Evolutionary conservation across 305 asterid genomes (phyloP).

Genomic region (Fraxinus xanthoxyloides): DNA sequence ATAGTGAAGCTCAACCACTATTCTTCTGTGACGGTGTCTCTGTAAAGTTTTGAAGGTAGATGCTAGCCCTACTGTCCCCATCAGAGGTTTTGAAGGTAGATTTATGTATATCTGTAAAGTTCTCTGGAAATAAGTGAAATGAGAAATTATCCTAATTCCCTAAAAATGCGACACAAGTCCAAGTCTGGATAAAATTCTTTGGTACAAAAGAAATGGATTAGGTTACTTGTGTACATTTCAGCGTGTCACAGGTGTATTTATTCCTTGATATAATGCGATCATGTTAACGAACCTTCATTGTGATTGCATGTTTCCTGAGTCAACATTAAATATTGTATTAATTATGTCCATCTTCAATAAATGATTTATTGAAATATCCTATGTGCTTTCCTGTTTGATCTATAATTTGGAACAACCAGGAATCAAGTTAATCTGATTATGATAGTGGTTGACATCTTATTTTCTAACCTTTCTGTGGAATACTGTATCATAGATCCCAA

Average conservation of each 20-base stretch:
- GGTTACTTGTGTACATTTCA: constrained; percentile 32
- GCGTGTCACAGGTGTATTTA: constrained; percentile 30
- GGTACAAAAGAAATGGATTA: constrained; percentile 20
- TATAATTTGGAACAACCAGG: neutral
- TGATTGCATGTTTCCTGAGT: constrained; percentile 37
- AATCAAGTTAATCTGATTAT: neutral
- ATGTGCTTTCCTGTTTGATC: neutral
- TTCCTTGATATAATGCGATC: constrained; percentile 24
- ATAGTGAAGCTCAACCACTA: constrained; percentile 27
- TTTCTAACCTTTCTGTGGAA: neutral
- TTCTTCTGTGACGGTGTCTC: constrained; percentile 25
- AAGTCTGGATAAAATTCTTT: constrained; percentile 24
- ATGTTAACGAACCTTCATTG: constrained; percentile 25
- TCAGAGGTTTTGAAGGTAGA: constrained; percentile 36
- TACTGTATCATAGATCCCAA: neutral
- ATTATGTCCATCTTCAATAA: neutral
- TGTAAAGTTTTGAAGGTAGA: too few species aligned
- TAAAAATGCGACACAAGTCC: constrained; percentile 23
- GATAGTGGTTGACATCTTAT: neutral
- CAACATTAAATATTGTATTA: neutral
- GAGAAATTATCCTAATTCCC: constrained; percentile 18
- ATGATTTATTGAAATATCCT: neutral
- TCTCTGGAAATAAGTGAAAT: constrained; percentile 32
- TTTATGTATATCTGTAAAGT: constrained; percentile 30
- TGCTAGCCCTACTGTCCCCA: too few species aligned